Conservation (phyloP, 176 grass and related monocot species). For the Aegilops tauschii region DNA sequence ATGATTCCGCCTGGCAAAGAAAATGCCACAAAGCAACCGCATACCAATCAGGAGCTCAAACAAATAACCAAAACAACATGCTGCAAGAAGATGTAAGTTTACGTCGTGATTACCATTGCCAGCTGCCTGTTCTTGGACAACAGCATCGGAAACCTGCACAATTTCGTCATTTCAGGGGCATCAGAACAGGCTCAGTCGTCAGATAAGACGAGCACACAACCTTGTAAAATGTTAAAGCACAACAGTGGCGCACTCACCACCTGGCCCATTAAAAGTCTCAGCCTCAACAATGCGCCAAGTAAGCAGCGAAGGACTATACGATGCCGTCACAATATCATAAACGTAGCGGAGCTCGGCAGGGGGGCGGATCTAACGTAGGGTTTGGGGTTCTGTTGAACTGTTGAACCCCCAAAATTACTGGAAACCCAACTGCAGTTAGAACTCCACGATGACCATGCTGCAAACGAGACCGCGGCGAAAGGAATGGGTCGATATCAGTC, state of each 20-base stretch:
- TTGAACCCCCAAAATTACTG: background rate
- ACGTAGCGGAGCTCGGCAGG: constrained; percentile 10
- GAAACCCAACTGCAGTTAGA: background rate
- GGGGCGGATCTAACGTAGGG: background rate
- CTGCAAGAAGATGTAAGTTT: background rate
- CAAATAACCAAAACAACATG: background rate
- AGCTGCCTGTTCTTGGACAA: constrained; percentile 32
- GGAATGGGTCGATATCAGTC: background rate
- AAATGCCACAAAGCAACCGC: background rate
- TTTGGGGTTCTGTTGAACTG: background rate
- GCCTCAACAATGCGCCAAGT: background rate
- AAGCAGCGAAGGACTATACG: background rate
- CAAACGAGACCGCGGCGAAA: background rate
- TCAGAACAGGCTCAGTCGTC: background rate
- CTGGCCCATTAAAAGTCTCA: constrained; percentile 32
- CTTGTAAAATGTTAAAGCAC: background rate
- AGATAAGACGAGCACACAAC: background rate
- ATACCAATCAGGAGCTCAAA: background rate
- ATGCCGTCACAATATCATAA: background rate
- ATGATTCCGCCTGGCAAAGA: constrained; percentile 44
- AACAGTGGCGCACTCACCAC: constrained; percentile 23
- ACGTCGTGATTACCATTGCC: constrained; percentile 18
- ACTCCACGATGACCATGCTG: background rate
- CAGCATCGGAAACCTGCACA: constrained; percentile 46
- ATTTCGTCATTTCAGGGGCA: background rate